phyloP scores from a whole-genome alignment of 331 rosid species.

The Arachis monticola region DNA sequence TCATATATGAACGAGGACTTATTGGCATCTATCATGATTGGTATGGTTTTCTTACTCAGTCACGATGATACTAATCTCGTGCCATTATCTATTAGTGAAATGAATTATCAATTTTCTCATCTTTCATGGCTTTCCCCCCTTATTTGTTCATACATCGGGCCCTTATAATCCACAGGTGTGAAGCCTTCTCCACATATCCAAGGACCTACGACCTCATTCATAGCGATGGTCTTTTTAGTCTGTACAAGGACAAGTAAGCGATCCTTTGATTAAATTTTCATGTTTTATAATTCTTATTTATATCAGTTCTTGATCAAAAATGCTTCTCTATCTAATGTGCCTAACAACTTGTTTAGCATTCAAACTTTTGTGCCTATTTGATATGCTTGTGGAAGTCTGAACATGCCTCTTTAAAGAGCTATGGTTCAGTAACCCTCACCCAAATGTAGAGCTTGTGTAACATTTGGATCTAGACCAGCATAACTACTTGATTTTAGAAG shows the following conservation, averaged over 20 bases:
- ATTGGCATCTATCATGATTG: constrained; percentile 96
- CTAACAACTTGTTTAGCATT: neutral
- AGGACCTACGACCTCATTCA: constrained; percentile 98
- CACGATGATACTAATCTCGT: neutral
- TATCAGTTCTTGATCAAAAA: constrained; percentile 10
- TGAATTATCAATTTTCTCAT: neutral
- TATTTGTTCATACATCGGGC: constrained; percentile 18
- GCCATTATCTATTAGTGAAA: neutral
- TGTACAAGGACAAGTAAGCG: constrained; percentile 82
- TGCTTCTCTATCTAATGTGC: neutral
- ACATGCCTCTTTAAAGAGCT: neutral
- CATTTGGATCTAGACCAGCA: neutral
- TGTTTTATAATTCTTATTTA: constrained; percentile 3
- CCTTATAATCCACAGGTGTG: constrained; percentile 67
- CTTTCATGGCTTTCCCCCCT: neutral
- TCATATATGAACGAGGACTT: constrained; percentile 77
- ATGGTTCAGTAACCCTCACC: neutral
- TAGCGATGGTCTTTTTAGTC: constrained; percentile 77
- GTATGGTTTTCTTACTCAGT: constrained; percentile 46
- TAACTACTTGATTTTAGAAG: constrained; percentile 24
- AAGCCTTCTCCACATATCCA: constrained; percentile 93
- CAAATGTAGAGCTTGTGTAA: neutral
- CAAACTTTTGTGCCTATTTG: neutral
- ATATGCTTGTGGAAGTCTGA: neutral
- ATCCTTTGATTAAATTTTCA: constrained; percentile 24